phyloP scores from a whole-genome alignment of 2,329 filamentous ascomycete genomes.

The Cytospora chrysosperma region DNA sequence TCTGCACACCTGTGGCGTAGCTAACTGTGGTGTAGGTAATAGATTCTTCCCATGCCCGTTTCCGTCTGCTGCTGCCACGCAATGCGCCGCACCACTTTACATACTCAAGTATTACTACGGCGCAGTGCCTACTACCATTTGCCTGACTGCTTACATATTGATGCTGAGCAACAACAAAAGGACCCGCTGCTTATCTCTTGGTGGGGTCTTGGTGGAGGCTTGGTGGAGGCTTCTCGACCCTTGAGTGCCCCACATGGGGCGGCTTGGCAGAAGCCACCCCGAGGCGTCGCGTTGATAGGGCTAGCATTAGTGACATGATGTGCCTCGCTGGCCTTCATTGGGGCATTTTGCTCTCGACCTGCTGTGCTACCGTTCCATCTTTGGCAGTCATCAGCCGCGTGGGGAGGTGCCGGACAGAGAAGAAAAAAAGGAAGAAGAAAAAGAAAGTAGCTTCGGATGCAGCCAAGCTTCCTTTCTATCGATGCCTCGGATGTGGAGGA shows the following conservation, averaged over 20 bases:
- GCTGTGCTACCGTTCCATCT: not conserved
- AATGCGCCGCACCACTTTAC: no score
- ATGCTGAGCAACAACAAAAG: not conserved
- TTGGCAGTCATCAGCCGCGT: not conserved
- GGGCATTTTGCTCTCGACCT: no score
- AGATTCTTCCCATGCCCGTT: no score
- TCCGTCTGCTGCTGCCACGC: no score
- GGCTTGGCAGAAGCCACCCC: constrained; percentile 5
- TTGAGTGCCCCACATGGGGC: constrained; percentile 4
- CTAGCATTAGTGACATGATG: not conserved
- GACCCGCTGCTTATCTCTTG: constrained; percentile 8
- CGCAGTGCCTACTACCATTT: no score
- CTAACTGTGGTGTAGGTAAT: no score
- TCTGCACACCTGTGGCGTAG: no score
- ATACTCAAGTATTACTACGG: no score
- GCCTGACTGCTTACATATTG: not conserved
- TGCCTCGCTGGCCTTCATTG: not conserved
- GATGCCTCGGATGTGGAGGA: not conserved
- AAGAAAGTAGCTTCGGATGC: not conserved
- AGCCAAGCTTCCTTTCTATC: not conserved
- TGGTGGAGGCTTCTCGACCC: not conserved
- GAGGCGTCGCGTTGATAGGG: not conserved
- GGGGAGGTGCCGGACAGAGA: not conserved
- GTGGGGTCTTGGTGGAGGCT: constrained; percentile 2
- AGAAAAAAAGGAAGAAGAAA: no score